These are phyloP conservation scores for Panicum hallii DNA, from an alignment of 202 grass and related monocot species.

Conservation along the genomic window DNA sequence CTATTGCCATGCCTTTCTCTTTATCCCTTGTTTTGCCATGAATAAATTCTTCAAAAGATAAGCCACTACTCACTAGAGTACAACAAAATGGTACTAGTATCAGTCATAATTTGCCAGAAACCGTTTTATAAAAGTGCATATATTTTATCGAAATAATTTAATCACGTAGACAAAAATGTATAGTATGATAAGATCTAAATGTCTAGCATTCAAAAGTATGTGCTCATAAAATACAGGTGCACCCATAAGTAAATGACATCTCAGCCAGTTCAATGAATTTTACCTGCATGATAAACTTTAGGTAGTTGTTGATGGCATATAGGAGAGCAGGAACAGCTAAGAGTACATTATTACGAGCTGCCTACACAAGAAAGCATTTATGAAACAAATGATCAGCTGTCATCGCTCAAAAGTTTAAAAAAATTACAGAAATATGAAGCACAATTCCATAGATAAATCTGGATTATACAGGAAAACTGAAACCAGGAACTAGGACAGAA, in stretches of 20 bases:
- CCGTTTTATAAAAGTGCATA: neutral
- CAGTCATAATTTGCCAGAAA: neutral
- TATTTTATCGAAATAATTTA: neutral
- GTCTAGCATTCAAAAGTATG: neutral
- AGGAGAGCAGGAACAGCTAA: slow-evolving; percentile 93
- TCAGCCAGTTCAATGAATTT: slow-evolving; percentile 46
- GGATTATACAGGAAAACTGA: slow-evolving; percentile 8
- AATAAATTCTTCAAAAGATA: neutral
- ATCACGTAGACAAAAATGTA: slow-evolving; percentile 8
- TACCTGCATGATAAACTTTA: slow-evolving; percentile 99
- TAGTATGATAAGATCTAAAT: neutral
- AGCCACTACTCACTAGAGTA: neutral
- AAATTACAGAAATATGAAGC: neutral
- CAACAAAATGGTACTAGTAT: neutral
- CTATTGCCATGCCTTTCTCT: neutral
- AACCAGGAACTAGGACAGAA: slow-evolving; percentile 22
- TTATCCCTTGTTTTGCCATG: neutral
- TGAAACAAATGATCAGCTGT: slow-evolving; percentile 33
- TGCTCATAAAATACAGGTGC: neutral
- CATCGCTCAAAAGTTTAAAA: neutral
- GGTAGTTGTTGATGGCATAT: slow-evolving; percentile 98
- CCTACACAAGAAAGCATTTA: slow-evolving; percentile 65
- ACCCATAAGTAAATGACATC: neutral
- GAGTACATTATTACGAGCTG: slow-evolving; percentile 88
- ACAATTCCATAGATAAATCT: slow-evolving; percentile 19